Conservation (phyloP, 2,329 filamentous ascomycete species). For the Venturia carpophila region DNA sequence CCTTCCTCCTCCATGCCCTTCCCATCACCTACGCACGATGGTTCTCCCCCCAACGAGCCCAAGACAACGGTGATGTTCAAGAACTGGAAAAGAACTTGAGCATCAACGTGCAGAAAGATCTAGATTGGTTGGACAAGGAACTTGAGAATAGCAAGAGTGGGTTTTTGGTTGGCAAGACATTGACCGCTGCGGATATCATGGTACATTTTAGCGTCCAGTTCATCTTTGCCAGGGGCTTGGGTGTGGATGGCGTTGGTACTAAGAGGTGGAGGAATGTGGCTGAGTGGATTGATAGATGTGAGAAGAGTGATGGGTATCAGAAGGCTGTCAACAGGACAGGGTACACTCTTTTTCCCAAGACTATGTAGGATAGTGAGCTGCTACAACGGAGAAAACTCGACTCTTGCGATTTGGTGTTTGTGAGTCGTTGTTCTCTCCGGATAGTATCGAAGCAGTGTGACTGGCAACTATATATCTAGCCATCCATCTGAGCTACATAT, state of each 20-base stretch:
- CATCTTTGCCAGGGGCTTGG: constrained; percentile 33
- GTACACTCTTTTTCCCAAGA: constrained; percentile 5
- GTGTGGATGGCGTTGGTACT: constrained; percentile 26
- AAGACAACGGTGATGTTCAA: constrained; percentile 25
- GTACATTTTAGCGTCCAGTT: constrained; percentile 38
- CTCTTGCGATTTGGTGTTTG: not conserved
- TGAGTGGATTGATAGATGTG: constrained; percentile 33
- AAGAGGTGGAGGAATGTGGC: constrained; percentile 29
- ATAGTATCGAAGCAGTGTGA: too few relatives aligned
- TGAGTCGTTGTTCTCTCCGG: too few relatives aligned
- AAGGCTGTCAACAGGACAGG: constrained; percentile 37
- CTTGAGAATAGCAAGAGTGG: constrained; percentile 32
- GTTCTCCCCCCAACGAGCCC: constrained; percentile 30
- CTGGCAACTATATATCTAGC: too few relatives aligned
- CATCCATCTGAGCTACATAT: too few relatives aligned
- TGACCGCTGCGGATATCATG: constrained; percentile 40
- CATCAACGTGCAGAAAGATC: constrained; percentile 38
- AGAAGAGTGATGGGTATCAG: constrained; percentile 31
- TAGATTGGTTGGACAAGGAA: constrained; percentile 39
- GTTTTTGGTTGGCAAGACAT: constrained; percentile 36
- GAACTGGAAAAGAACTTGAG: constrained; percentile 31
- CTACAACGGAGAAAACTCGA: not conserved
- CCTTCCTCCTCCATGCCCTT: constrained; percentile 39
- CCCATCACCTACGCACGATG: constrained; percentile 39
- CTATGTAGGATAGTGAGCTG: not conserved